Percentiles rank a stretch among this genome's conserved stretches.
Evolutionary conservation across 495 filamentous ascomycete species (phyloP).

Genomic region (Aspergillus biplanus): DNA sequence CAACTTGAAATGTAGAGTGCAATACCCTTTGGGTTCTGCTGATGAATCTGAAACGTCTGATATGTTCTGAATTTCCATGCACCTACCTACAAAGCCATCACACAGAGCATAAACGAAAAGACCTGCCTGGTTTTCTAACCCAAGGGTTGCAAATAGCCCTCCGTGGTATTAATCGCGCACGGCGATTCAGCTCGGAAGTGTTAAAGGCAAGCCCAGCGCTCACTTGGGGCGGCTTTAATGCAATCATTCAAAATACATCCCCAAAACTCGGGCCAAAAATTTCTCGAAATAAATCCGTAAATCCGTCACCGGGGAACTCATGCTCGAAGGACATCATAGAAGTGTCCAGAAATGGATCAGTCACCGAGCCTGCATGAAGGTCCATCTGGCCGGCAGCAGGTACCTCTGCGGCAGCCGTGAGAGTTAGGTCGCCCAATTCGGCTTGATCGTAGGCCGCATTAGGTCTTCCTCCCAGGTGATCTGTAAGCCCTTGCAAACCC

Average conservation of each 20-base stretch:
- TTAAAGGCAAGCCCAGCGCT: too few relatives aligned
- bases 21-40: too few relatives aligned
- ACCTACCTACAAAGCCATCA: too few relatives aligned
- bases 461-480: not conserved
- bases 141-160: too few relatives aligned
- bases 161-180: too few relatives aligned
- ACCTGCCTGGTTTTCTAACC: too few relatives aligned
- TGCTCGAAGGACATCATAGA: conserved; percentile 10
- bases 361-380: not conserved
- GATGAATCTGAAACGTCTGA: too few relatives aligned
- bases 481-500: not conserved
- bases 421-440: not conserved
- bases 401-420: not conserved
- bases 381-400: conserved; percentile 3
- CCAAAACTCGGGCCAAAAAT: conserved; percentile 30
- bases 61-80: too few relatives aligned
- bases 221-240: not conserved
- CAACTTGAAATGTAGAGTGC: too few relatives aligned
- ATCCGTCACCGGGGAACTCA: conserved; percentile 26
- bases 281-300: conserved; percentile 30
- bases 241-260: conserved; percentile 20
- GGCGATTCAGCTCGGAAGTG: too few relatives aligned
- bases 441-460: too few relatives aligned
- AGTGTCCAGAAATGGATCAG: conserved; percentile 26
- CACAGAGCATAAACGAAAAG: too few relatives aligned